These are phyloP conservation scores for Naganishia onofrii DNA, from an alignment of 768 basidiomycete species.

Conservation along the genomic window DNA sequence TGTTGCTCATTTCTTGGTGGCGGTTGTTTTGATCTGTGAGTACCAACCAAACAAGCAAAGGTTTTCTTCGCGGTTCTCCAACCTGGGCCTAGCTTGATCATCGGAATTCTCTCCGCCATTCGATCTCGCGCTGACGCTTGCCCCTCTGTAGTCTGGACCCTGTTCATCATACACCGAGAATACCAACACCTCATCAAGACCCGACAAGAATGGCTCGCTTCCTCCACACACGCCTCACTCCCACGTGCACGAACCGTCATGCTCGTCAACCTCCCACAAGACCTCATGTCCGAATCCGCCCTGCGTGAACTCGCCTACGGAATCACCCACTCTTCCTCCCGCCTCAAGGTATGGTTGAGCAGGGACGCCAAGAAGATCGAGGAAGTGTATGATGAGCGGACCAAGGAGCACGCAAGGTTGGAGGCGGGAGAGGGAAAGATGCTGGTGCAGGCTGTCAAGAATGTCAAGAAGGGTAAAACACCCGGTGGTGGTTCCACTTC, in stretches of 20 bases:
- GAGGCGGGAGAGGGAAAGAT: constrained; percentile 51
- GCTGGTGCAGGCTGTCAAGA: constrained; percentile 49
- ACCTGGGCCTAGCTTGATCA: too few relatives aligned
- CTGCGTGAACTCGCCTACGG: constrained; percentile 43
- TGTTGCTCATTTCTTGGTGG: constrained; percentile 49
- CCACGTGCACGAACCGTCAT: constrained; percentile 49
- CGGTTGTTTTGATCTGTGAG: constrained; percentile 45
- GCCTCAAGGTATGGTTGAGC: constrained; percentile 50
- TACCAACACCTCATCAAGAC: constrained; percentile 49
- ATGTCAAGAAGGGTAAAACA: constrained; percentile 51
- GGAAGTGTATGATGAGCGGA: constrained; percentile 49
- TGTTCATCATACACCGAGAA: constrained; percentile 48
- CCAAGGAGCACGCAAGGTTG: constrained; percentile 48
- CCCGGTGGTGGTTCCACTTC: constrained; percentile 40
- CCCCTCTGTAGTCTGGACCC: constrained; percentile 40
- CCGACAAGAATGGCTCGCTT: constrained; percentile 50
- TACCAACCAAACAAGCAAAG: too few relatives aligned
- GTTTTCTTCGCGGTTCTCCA: too few relatives aligned
- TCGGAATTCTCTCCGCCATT: too few relatives aligned
- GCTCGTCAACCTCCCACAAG: constrained; percentile 47
- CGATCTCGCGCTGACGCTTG: too few relatives aligned
- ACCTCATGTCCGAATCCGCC: constrained; percentile 41
- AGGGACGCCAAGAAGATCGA: constrained; percentile 48
- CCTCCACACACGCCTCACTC: constrained; percentile 45
- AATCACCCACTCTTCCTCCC: constrained; percentile 33